phyloP scores from a whole-genome alignment of 2,329 filamentous ascomycete genomes.

The Fusarium miscanthi region DNA sequence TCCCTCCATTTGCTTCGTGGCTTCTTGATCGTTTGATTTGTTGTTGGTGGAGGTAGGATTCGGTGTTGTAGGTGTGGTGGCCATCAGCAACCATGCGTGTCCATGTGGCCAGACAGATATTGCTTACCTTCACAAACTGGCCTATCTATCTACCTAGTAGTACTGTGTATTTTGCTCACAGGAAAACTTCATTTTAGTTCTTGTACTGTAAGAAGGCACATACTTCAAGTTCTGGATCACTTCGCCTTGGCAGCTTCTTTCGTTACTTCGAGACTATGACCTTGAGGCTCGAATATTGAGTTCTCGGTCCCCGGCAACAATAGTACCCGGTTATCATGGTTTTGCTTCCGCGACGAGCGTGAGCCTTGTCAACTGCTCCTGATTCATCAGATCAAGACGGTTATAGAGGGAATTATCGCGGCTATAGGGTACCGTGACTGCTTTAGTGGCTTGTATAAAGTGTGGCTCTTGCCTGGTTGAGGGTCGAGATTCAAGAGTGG shows the following conservation, averaged over 20 bases:
- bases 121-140: neutral
- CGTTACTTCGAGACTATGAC: neutral
- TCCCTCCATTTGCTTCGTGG: neutral
- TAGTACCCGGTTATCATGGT: neutral
- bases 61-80: neutral
- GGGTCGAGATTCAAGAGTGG: constrained; percentile 5
- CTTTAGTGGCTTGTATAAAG: neutral
- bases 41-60: neutral
- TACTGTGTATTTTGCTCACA: neutral
- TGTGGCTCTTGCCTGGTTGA: constrained; percentile 12
- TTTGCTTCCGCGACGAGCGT: neutral
- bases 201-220: neutral
- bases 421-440: constrained; percentile 15
- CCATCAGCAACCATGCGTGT: neutral
- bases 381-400: neutral
- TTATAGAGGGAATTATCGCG: neutral
- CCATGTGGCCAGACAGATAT: neutral
- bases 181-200: neutral
- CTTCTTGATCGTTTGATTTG: neutral
- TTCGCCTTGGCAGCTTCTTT: neutral
- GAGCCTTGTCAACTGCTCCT: neutral
- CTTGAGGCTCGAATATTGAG: neutral
- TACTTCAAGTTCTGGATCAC: neutral
- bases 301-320: neutral
- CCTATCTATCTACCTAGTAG: neutral